phyloP scores from a whole-genome alignment of 495 filamentous ascomycete species.

The Viridothelium virens region DNA sequence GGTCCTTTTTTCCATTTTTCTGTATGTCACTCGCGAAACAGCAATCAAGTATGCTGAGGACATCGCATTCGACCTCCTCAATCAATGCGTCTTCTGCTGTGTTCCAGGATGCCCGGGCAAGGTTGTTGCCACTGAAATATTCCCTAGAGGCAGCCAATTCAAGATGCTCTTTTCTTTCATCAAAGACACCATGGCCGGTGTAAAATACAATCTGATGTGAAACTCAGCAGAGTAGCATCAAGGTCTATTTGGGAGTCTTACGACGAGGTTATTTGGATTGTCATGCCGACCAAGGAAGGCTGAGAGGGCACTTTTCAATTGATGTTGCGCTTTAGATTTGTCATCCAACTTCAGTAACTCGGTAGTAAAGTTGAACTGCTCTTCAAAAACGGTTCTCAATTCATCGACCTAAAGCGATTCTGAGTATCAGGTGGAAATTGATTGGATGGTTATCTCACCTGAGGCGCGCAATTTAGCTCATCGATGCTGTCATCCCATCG shows the following conservation, averaged over 20 bases:
- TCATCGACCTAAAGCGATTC: constrained; percentile 17
- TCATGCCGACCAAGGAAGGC: constrained; percentile 24
- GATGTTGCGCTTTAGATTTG: constrained; percentile 22
- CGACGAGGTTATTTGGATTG: constrained; percentile 19
- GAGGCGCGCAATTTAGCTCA: constrained; percentile 18
- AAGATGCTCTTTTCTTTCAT: constrained; percentile 16
- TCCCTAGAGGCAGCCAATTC: constrained; percentile 14
- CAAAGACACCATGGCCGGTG: constrained; percentile 27
- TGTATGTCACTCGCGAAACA: constrained; percentile 26
- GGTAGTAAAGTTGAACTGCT: constrained; percentile 22
- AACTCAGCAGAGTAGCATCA: not conserved
- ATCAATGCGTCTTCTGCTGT: constrained; percentile 22
- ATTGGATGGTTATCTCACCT: constrained; percentile 14
- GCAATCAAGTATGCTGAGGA: constrained; percentile 29
- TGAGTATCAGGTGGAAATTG: not conserved
- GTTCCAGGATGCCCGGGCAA: constrained; percentile 25
- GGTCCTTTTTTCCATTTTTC: not conserved
- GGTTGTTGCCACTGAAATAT: not conserved
- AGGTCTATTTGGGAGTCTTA: not conserved
- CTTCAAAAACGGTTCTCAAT: constrained; percentile 20
- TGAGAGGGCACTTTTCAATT: constrained; percentile 16
- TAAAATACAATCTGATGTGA: constrained; percentile 28
- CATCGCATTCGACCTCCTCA: constrained; percentile 24
- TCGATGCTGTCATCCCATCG: constrained; percentile 28
- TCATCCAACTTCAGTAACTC: constrained; percentile 23